Evolutionary conservation across 1,284 basidiomycete species (phyloP).

Genomic region (Prillingera fragicola): DNA sequence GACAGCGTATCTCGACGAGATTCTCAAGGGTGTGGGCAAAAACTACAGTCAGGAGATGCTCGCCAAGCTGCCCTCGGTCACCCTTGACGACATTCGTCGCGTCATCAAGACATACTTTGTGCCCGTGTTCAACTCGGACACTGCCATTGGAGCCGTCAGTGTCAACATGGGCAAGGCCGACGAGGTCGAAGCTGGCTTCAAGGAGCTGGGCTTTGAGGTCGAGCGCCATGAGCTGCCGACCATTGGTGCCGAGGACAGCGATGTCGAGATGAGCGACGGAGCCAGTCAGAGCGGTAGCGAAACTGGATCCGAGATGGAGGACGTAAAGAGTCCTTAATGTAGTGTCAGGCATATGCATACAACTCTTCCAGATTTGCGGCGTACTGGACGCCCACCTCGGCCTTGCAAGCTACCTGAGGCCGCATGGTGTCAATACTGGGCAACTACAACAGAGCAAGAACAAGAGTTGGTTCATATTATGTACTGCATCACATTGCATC

Average conservation of each 20-base stretch:
- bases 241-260: conserved; percentile 18
- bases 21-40: conserved; percentile 70
- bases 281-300: conserved; percentile 14
- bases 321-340: no score
- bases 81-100: conserved; percentile 66
- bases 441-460: no score
- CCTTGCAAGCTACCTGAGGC: no score
- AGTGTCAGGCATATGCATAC: no score
- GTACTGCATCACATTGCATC: no score
- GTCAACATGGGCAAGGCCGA: conserved; percentile 74
- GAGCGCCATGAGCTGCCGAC: conserved; percentile 56
- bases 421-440: no score
- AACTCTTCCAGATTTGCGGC: no score
- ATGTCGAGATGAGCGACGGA: conserved; percentile 18
- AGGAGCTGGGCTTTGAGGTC: conserved; percentile 68
- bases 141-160: conserved; percentile 75
- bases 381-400: no score
- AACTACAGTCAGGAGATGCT: conserved; percentile 69
- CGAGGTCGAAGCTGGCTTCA: conserved; percentile 63
- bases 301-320: conserved; percentile 11
- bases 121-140: conserved; percentile 74
- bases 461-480: no score
- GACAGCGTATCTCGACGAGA: conserved; percentile 78
- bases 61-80: conserved; percentile 64
- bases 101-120: conserved; percentile 72